Evolutionary conservation across 305 asterid genomes (phyloP), one percentile per base, ranked within the genome.

Genomic region (Withania somnifera): DNA sequence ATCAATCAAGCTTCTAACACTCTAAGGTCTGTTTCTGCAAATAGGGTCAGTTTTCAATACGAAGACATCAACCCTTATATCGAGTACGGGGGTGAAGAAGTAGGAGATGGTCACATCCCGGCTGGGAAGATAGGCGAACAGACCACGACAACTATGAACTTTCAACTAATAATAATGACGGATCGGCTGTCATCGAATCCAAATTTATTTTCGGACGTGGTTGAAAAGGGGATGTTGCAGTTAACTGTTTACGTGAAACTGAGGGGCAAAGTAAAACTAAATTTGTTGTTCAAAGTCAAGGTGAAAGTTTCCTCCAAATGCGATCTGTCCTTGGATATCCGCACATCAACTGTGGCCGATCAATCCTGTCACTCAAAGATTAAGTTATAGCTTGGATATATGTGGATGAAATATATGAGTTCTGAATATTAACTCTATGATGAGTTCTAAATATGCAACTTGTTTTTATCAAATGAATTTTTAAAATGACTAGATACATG

Each of bases 91-190:
- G 93, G 91, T 6, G 69, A 77, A 76, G 91, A 86, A n/a, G 90
- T 94, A 56, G 99, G 97, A 11, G 89, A 85, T 66, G 91, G 83
- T 34, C 95, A 97, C 24, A 17, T 95, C 45, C 91, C 90, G 34
- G 91, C 94, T 7, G 94, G 99, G 0, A 36, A 87, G 53, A 87
- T 86, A 11, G 86, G 84, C 2, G 67, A 95, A 0, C 87, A 86
- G 10, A 87, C 82, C 54, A 86, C 97, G 0, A 40, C 68, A 13
- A 57, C 84, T 0, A 38, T 93, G 86, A 93, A 95, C 42, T 78
- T 95, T 7, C 89, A 94, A 1, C 85, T 93, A 52, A 85, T 92
- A 0, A 0, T 95, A 15, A 84, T 89, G 91, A 93, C 94, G 53
- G 93, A 95, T 75, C 91, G 97, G 9, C 82, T 95, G 50, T 80